A percentile compares a stretch with the other conserved stretches of the same genome.
phyloP scores from a whole-genome alignment of 768 basidiomycete genomes.

The Psilocybe subaeruginosa region DNA sequence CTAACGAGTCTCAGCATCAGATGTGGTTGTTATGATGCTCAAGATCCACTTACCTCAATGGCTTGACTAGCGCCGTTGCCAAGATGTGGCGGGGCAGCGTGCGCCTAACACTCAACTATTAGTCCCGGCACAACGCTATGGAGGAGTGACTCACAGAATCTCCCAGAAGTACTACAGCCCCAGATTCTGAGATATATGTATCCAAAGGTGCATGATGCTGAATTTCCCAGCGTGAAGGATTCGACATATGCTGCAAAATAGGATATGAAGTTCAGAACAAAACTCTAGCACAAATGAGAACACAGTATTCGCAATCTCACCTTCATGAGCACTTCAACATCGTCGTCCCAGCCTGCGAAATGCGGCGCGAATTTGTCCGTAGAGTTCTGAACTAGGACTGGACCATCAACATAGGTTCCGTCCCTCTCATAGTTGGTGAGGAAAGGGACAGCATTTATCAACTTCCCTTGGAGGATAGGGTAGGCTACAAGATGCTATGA shows the following conservation, averaged over 20 bases:
- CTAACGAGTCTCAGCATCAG: constrained; percentile 2
- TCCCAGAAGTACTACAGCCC: constrained; percentile 44
- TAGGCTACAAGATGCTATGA: constrained; percentile 35
- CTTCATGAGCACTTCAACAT: constrained; percentile 45
- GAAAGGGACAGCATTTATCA: constrained; percentile 34
- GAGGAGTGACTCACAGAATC: constrained; percentile 39
- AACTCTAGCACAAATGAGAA: not conserved
- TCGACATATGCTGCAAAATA: constrained; percentile 34
- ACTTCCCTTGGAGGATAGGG: constrained; percentile 34
- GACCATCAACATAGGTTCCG: constrained; percentile 29
- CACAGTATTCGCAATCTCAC: constrained; percentile 27
- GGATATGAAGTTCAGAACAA: not conserved
- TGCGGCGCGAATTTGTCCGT: constrained; percentile 39
- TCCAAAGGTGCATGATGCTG: constrained; percentile 39
- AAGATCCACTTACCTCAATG: constrained; percentile 40
- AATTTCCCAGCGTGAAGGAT: constrained; percentile 43
- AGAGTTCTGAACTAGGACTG: constrained; percentile 40
- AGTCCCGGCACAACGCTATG: not conserved
- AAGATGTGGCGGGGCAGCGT: constrained; percentile 26
- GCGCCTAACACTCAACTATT: constrained; percentile 32
- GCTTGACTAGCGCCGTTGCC: constrained; percentile 12
- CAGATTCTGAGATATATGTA: constrained; percentile 31
- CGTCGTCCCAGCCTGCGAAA: constrained; percentile 48
- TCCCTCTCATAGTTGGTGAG: constrained; percentile 30
- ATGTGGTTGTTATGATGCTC: too few relatives aligned